A percentile compares a stretch with the other conserved stretches of the same genome.
These are phyloP conservation scores for Naganishia onofrii DNA, from an alignment of 768 basidiomycete genomes.

Conservation along the genomic window DNA sequence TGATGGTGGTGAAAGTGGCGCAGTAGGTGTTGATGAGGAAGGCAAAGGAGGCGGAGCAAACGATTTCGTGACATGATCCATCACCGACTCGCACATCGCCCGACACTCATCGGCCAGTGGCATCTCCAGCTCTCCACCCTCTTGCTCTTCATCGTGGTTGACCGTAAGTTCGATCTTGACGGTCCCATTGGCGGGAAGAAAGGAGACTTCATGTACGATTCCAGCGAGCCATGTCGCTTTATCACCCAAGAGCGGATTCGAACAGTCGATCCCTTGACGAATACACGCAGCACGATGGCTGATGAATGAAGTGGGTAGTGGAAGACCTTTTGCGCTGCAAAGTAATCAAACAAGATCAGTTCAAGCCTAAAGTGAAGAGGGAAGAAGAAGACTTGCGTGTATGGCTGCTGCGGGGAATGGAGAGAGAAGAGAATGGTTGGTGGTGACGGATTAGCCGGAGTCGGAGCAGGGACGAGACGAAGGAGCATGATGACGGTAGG, in stretches of 20 bases:
- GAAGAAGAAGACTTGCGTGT: constrained; percentile 38
- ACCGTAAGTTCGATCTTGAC: constrained; percentile 41
- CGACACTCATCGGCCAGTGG: constrained; percentile 38
- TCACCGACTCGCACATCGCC: constrained; percentile 38
- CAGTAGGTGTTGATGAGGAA: constrained; percentile 7
- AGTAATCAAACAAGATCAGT: background rate
- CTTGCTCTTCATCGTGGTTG: constrained; percentile 31
- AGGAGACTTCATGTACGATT: constrained; percentile 52
- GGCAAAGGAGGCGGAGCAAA: constrained; percentile 38
- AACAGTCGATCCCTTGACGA: constrained; percentile 48
- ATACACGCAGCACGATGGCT: constrained; percentile 44
- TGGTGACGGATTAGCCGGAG: constrained; percentile 42
- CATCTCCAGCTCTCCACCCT: constrained; percentile 39
- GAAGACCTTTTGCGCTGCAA: constrained; percentile 41
- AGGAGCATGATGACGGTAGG: constrained; percentile 46
- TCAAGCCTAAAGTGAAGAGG: background rate
- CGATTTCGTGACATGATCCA: constrained; percentile 46
- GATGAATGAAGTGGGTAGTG: constrained; percentile 50
- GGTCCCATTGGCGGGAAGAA: constrained; percentile 38
- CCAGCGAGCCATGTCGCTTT: constrained; percentile 51
- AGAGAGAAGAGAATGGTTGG: constrained; percentile 54
- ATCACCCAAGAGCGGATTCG: constrained; percentile 50
- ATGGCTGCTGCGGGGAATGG: constrained; percentile 45
- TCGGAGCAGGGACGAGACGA: constrained; percentile 48
- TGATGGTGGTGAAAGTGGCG: constrained; percentile 3